Evolutionary conservation across 306 rosid genomes (phyloP).

Genomic region (Crataegus laevigata): DNA sequence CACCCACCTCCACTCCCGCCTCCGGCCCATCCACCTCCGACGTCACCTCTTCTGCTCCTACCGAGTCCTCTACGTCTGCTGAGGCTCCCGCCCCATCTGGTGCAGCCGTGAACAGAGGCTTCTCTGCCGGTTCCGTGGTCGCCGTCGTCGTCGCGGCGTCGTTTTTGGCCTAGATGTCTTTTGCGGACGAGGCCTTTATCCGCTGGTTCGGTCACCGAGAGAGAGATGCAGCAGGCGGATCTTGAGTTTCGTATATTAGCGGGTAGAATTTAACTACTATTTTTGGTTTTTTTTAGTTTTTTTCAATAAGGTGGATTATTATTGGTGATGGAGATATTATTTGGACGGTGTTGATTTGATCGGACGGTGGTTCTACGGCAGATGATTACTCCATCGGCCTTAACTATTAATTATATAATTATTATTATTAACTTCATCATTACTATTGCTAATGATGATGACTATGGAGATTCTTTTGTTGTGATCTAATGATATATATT

Average conservation of each 20-base stretch:
- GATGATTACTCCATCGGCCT: background rate
- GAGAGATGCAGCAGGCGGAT: conserved; percentile 16
- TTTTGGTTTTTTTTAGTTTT: background rate
- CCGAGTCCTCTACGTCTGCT: background rate
- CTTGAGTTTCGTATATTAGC: conserved; percentile 7
- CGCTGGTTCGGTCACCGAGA: background rate
- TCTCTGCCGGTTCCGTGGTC: conserved; percentile 38
- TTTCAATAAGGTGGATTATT: background rate
- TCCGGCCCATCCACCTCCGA: conserved; percentile 9
- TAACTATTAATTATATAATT: background rate
- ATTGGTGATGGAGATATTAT: background rate
- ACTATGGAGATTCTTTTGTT: background rate
- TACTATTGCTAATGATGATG: background rate
- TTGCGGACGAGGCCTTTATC: background rate
- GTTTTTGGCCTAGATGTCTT: conserved; percentile 48
- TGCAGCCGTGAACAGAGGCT: conserved; percentile 22
- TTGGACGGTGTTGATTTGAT: background rate
- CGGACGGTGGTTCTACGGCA: background rate
- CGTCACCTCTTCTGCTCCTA: background rate
- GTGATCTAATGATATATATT: background rate
- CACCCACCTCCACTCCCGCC: conserved; percentile 20
- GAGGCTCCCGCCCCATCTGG: background rate
- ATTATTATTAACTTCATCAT: background rate
- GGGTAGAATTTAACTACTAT: conserved; percentile 13
- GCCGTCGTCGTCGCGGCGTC: conserved; percentile 24